phyloP scores from a whole-genome alignment of 1,284 basidiomycete genomes.

The Leucocoprinus gongylophorus region DNA sequence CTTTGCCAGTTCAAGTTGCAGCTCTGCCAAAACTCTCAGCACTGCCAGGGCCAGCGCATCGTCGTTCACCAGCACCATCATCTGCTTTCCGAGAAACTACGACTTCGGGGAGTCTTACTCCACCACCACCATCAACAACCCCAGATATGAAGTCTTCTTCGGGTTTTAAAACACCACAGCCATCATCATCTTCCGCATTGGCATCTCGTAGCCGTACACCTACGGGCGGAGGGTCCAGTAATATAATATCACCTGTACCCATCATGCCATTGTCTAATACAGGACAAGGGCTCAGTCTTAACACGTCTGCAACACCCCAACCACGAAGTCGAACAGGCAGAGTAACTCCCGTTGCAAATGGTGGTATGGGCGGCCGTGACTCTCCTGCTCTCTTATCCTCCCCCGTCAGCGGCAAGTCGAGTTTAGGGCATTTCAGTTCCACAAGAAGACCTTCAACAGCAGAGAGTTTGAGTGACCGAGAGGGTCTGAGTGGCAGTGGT shows the following conservation, averaged over 20 bases:
- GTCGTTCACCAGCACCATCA: conserved; percentile 20
- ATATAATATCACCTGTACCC: not conserved
- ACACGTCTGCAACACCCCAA: not conserved
- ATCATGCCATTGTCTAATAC: conserved; percentile 19
- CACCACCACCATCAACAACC: conserved; percentile 3
- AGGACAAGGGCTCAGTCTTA: not conserved
- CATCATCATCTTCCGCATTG: conserved; percentile 12
- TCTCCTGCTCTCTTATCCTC: not conserved
- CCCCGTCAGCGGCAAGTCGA: conserved; percentile 3
- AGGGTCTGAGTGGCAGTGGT: conserved; percentile 20
- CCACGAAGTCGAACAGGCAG: not conserved
- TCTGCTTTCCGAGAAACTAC: conserved; percentile 9
- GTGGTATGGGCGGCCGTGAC: not conserved
- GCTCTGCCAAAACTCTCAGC: conserved; percentile 23
- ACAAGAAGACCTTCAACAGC: conserved; percentile 5
- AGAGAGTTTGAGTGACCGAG: conserved; percentile 12
- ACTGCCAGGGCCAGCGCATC: conserved; percentile 22
- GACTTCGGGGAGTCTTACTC: conserved; percentile 12
- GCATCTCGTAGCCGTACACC: conserved; percentile 19
- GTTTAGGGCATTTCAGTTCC: not conserved
- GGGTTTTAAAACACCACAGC: not conserved
- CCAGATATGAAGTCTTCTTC: not conserved
- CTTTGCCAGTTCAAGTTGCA: conserved; percentile 16
- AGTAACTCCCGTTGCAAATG: not conserved
- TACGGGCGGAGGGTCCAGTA: conserved; percentile 16